Evolutionary conservation across 73 alveolate species (phyloP), one percentile per base, ranked within the genome.

Genomic region (Paramecium tetraurelia): DNA sequence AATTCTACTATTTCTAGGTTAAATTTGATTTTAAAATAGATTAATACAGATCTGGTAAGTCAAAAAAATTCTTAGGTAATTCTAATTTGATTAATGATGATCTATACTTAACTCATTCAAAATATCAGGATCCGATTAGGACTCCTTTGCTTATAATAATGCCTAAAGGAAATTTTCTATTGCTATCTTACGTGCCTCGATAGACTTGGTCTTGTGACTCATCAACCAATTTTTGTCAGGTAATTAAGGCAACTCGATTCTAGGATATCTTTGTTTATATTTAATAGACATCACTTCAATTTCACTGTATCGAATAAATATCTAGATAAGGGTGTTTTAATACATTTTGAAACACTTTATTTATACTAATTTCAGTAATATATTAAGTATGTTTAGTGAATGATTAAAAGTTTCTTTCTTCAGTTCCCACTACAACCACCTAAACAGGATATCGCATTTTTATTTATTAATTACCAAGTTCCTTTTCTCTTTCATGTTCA

Each of bases 381-480:
- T 80, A 80, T 20, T 41, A 40, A 44, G 90, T 80, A 22, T 80
- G 90, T 80, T 80, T 80, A 43, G 44, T 44, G 24, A 80, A 80
- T 27, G 90, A 44, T 4, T 80, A 24, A 80, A 21, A 24, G 7
- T 80, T 48, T 14, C 70, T 80, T 80, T 80, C 90, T 80, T 48
- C 75, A 40, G 90, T 80, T 4, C 90, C 90, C 0, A 80, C 43
- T 11, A 80, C 90, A 11, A 27, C 57, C 21, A 80, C 90, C 43
- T 80, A 80, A 1, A 80, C 75, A 40, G 90, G 90, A 44, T 44
- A 80, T 80, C 86, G 16, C 86, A 72, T 36, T 72, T 72, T 72
- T 14, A 72, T 38, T 33, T 36, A 31, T 68, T 53, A 63, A 12
- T 63, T 63, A 14, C 84, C 11, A 5, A 12, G 38, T 36, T 72